A percentile compares a stretch with the other conserved stretches of the same genome.
Evolutionary conservation across 805 yeast genomes (phyloP).

Genomic region (Monosporozyma solicola): DNA sequence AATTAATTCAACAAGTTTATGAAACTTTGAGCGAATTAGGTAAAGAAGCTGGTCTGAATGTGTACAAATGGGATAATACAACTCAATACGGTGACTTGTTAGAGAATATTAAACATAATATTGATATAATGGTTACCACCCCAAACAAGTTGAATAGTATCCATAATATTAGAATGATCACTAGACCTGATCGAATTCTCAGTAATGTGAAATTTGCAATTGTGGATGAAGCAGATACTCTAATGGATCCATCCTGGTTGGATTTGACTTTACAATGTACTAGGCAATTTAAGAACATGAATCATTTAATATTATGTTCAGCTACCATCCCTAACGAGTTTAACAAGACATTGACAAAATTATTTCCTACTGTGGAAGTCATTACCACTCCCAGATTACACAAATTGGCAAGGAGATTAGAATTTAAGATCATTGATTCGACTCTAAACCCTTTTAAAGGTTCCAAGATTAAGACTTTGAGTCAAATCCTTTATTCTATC

Average conservation of each 20-base stretch:
- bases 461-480: slow-evolving; percentile 72
- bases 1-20: slow-evolving; percentile 73
- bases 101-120: slow-evolving; percentile 39
- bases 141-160: slow-evolving; percentile 57
- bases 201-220: slow-evolving; percentile 52
- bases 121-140: slow-evolving; percentile 78
- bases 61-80: slow-evolving; percentile 55
- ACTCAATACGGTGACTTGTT: slow-evolving; percentile 47
- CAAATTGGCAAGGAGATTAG: slow-evolving; percentile 68
- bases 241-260: slow-evolving; percentile 74
- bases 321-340: slow-evolving; percentile 86
- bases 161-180: slow-evolving; percentile 28
- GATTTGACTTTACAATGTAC: slow-evolving; percentile 53
- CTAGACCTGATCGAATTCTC: slow-evolving; percentile 33
- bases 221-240: slow-evolving; percentile 89
- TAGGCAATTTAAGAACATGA: slow-evolving; percentile 41
- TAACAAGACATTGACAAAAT: slow-evolving; percentile 45
- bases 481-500: slow-evolving; percentile 82
- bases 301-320: slow-evolving; percentile 66
- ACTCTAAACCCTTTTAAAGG: slow-evolving; percentile 73
- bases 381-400: slow-evolving; percentile 78
- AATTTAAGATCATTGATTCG: slow-evolving; percentile 68
- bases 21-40: slow-evolving; percentile 28
- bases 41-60: slow-evolving; percentile 33
- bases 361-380: slow-evolving; percentile 58